phyloP scores from a whole-genome alignment of 2,329 filamentous ascomycete genomes.

The Sphaerulina musiva region DNA sequence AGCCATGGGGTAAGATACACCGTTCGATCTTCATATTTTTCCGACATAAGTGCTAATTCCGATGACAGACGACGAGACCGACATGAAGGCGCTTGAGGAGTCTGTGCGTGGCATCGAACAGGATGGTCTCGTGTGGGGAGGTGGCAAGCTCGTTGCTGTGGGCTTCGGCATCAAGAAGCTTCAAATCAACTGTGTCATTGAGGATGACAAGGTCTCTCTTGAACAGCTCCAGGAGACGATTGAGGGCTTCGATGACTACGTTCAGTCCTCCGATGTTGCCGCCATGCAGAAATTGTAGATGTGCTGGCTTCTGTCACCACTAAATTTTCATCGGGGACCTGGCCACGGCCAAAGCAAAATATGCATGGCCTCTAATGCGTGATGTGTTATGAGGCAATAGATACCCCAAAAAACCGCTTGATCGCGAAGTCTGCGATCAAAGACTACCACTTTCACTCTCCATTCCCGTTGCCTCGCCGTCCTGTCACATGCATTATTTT shows the following conservation, averaged over 20 bases:
- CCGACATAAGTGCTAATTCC: slow-evolving; percentile 9
- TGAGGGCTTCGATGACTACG: slow-evolving; percentile 81
- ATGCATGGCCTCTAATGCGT: background rate
- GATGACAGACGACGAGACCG: slow-evolving; percentile 61
- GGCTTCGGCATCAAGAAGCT: slow-evolving; percentile 99
- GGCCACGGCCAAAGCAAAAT: background rate
- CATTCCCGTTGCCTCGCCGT: background rate
- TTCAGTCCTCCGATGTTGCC: slow-evolving; percentile 87
- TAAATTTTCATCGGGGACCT: background rate
- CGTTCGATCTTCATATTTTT: background rate
- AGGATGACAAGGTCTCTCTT: slow-evolving; percentile 91
- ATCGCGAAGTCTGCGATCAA: background rate
- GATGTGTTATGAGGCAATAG: slow-evolving; percentile 5
- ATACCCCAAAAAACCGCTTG: background rate
- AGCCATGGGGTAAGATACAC: slow-evolving; percentile 84
- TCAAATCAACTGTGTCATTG: slow-evolving; percentile 94
- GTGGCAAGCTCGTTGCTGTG: slow-evolving; percentile 78
- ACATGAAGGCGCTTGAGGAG: slow-evolving; percentile 75
- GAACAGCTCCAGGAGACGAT: slow-evolving; percentile 85
- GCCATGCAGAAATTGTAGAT: slow-evolving; percentile 53
- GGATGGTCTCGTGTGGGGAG: slow-evolving; percentile 96
- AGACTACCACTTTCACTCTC: background rate
- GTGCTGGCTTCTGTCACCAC: background rate
- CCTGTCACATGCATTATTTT: background rate
- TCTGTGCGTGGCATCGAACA: slow-evolving; percentile 76